Evolutionary conservation across 2,329 filamentous ascomycete genomes (phyloP).

Genomic region (Phialemonium atrogriseum): DNA sequence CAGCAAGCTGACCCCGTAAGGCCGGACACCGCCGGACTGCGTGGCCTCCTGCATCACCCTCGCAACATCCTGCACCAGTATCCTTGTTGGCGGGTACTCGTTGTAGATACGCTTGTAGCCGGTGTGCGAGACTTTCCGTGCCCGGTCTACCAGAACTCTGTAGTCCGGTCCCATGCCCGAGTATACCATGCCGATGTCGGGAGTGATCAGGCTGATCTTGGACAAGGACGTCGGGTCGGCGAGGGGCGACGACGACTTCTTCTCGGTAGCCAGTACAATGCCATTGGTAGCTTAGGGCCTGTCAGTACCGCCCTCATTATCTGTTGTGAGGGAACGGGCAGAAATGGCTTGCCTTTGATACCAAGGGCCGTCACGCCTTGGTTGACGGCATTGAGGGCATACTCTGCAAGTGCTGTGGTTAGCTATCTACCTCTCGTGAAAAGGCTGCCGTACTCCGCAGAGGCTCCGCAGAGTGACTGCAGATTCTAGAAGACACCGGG

Average conservation of each 20-base stretch:
- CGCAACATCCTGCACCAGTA: constrained; percentile 97
- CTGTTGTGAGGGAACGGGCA: background rate
- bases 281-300: constrained; percentile 78
- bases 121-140: constrained; percentile 95
- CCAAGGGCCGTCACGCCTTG: constrained; percentile 97
- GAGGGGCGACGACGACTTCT: constrained; percentile 96
- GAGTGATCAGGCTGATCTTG: constrained; percentile 96
- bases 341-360: constrained; percentile 73
- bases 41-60: constrained; percentile 98
- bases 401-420: constrained; percentile 53
- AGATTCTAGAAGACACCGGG: constrained; percentile 25
- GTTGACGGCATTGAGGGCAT: constrained; percentile 98
- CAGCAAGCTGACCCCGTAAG: constrained; percentile 91
- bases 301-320: constrained; percentile 17
- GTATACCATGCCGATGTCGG: constrained; percentile 99
- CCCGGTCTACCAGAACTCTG: constrained; percentile 93
- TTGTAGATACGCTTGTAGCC: constrained; percentile 99
- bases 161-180: constrained; percentile 99
- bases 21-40: constrained; percentile 92
- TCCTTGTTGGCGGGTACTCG: constrained; percentile 98
- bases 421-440: background rate
- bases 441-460: constrained; percentile 6
- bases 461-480: constrained; percentile 12
- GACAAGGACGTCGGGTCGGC: constrained; percentile 91
- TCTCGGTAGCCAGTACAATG: constrained; percentile 97